Base-by-base conservation (phyloP, 2,329 filamentous ascomycete genomes). In the Aspergillus tanneri region DNA sequence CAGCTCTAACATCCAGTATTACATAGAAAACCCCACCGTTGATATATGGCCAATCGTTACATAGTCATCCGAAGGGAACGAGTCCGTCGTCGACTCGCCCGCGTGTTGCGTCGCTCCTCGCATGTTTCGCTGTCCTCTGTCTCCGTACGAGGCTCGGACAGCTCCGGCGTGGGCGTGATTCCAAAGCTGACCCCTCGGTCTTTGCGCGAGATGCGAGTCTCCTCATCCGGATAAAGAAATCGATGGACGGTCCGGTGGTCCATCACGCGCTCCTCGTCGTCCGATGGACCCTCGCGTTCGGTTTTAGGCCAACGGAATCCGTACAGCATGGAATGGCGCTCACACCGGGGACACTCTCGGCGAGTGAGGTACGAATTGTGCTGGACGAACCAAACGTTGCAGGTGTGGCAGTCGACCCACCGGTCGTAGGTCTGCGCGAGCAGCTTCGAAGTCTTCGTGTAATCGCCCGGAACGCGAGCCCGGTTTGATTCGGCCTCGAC, bases 231-330 rank as follows among this genome's bases (percentile, higher is more conserved):
- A 19, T 84, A 80, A 5, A 96, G 72, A 61, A 96, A 96, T 0
- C 92, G 86, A 68, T 96, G 88, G 3, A 97, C 80, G 0, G 80
- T 85, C n/a, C 92, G 79, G 64, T 96, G 91, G 64, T 97, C 92
- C 50, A 93, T 77, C 1, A 95, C 75, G 5, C 83, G 69, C 57
- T 83, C 76, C 53, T 83, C 79, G 7, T 81, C 84, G 64, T 97
- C 93, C 16, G 80, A 69, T 12, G 83, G 82, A 0, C 88, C 88
- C 21, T 86, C 83, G 53, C 79, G 86, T 50, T 96, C 87, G 0
- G 93, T 97, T 75, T 99, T 96, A 5, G 93, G 93, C 93, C 93
- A 99, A 48, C 87, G 78, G 64, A 88, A 96, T 0, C 95, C 95
- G 66, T 97, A 99, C 0, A 99, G 74, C 73, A 95, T 97, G 12